Percentiles rank a stretch among this genome's conserved stretches.
phyloP scores from a whole-genome alignment of 129 eudicot species.

The Daucus carota region DH1_v3.0 NC_030384.2:45324501-45325000 shows the following conservation, averaged over 20 bases:
- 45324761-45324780: constrained; percentile 4
- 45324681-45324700: constrained; percentile 20
- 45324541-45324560: constrained; percentile 1
- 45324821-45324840: not conserved
- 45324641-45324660: constrained; percentile 11
- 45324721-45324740: constrained; percentile 8
- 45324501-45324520: constrained; percentile 16
- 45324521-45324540: constrained; percentile 13
- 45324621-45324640: constrained; percentile 8
- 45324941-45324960: not conserved
- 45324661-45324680: constrained; percentile 22
- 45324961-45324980: not conserved
- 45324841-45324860: constrained; percentile 3
- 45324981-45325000: too few relatives aligned
- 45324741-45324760: not conserved
- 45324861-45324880: not conserved
- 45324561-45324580: not conserved
- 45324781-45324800: constrained; percentile 2
- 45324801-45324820: constrained; percentile 1
- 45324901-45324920: not conserved
- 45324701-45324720: constrained; percentile 13
- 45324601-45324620: not conserved
- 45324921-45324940: not conserved
- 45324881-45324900: not conserved
- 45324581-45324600: not conserved